Percentiles rank a stretch among this genome's conserved stretches.
These are phyloP conservation scores for Trichomonas vaginalis DNA, from an alignment of 208 protist species.

Conservation along the genomic window DNA sequence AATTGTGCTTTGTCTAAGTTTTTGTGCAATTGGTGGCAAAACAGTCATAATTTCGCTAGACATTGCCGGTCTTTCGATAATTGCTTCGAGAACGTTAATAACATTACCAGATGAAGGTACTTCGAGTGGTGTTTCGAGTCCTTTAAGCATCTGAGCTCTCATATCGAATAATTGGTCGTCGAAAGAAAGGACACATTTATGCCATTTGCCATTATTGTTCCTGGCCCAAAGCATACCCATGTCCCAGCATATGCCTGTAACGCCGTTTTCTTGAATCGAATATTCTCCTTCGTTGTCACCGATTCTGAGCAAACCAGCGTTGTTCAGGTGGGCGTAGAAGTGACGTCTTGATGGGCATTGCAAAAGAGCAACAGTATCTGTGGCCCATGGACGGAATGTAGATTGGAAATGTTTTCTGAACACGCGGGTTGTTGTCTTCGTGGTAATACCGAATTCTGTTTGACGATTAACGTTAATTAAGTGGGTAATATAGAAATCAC, in stretches of 20 bases:
- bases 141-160: not conserved
- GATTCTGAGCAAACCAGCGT: not conserved
- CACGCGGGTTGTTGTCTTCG: not conserved
- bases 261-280: not conserved
- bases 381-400: not conserved
- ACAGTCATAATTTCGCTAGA: not conserved
- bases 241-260: not conserved
- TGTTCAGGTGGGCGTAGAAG: not conserved
- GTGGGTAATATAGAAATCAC: not conserved
- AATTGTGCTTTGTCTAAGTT: not conserved
- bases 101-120: not conserved
- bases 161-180: conserved; percentile 6
- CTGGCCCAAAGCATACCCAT: not conserved
- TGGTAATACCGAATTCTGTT: not conserved
- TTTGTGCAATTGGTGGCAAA: conserved; percentile 3
- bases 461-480: not conserved
- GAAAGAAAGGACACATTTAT: not conserved
- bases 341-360: not conserved
- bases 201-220: not conserved
- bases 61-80: not conserved
- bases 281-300: not conserved
- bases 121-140: not conserved
- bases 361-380: not conserved
- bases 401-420: not conserved
- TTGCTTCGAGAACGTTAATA: not conserved